Evolutionary conservation across 208 protist species (phyloP).

Genomic region (Kentomonas sorsogonicus): DNA sequence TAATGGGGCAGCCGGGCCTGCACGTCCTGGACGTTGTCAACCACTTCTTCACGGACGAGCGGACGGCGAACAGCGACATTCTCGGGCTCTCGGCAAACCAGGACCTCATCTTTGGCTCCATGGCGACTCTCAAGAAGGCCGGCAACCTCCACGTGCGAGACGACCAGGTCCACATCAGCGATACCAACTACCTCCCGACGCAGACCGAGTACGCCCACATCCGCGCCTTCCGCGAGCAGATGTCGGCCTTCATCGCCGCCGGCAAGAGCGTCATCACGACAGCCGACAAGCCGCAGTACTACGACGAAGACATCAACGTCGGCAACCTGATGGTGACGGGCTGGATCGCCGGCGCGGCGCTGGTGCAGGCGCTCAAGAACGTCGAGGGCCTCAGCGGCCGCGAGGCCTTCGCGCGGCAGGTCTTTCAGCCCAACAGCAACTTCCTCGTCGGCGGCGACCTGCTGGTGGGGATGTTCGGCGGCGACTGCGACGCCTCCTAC

Average conservation of each 20-base stretch:
- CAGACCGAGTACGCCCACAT: constrained; percentile 20
- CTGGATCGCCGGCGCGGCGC: constrained; percentile 31
- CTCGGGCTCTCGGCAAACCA: constrained; percentile 18
- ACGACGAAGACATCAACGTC: constrained; percentile 2
- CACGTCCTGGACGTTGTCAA: constrained; percentile 29
- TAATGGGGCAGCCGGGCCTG: constrained; percentile 15
- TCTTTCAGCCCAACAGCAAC: constrained; percentile 48
- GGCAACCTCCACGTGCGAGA: constrained; percentile 10
- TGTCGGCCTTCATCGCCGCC: constrained; percentile 29
- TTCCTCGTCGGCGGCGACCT: constrained; percentile 46
- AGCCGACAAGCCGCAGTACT: too few relatives aligned
- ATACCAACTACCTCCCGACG: constrained; percentile 26
- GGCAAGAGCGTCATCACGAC: constrained; percentile 10
- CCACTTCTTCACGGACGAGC: constrained; percentile 18
- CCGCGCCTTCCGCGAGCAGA: constrained; percentile 27
- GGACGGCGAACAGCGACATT: constrained; percentile 24
- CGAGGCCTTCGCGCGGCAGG: constrained; percentile 8
- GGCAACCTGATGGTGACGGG: constrained; percentile 33
- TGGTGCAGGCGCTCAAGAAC: constrained; percentile 16
- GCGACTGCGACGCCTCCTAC: constrained; percentile 4
- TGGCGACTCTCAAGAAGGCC: constrained; percentile 6
- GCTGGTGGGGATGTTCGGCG: constrained; percentile 55
- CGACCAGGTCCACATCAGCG: constrained; percentile 31
- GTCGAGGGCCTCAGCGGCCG: constrained; percentile 9
- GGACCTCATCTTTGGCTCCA: constrained; percentile 15